A percentile compares a stretch with the other conserved stretches of the same genome.
These are phyloP conservation scores for Chalciporus piperatus DNA, from an alignment of 768 basidiomycete species.

Conservation along the genomic window DNA sequence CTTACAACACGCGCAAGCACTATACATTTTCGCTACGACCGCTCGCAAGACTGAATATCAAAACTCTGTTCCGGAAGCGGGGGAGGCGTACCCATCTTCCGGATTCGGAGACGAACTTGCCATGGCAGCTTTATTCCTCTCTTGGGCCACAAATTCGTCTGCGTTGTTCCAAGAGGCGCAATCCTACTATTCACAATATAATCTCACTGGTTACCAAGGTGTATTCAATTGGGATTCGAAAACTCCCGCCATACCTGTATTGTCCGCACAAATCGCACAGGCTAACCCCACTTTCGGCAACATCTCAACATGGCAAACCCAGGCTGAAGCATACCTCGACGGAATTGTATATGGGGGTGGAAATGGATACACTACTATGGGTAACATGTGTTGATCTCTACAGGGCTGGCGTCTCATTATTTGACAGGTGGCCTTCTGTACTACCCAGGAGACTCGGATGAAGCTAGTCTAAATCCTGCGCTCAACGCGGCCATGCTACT, in stretches of 20 bases:
- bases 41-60: slow-evolving; percentile 65
- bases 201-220: slow-evolving; percentile 47
- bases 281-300: slow-evolving; percentile 57
- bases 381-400: slow-evolving; percentile 35
- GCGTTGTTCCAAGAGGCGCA: slow-evolving; percentile 62
- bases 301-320: slow-evolving; percentile 60
- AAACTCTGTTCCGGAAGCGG: slow-evolving; percentile 62
- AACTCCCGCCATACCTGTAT: slow-evolving; percentile 68
- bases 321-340: slow-evolving; percentile 78
- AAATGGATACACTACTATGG: slow-evolving; percentile 55
- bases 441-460: slow-evolving; percentile 81
- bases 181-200: slow-evolving; percentile 54
- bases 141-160: slow-evolving; percentile 64
- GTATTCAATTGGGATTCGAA: slow-evolving; percentile 92
- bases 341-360: slow-evolving; percentile 56
- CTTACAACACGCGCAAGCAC: slow-evolving; percentile 66
- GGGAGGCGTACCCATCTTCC: slow-evolving; percentile 67
- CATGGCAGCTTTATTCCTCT: slow-evolving; percentile 73
- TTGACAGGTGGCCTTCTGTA: slow-evolving; percentile 71
- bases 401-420: not conserved
- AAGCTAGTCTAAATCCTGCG: slow-evolving; percentile 80
- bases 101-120: slow-evolving; percentile 71
- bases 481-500: slow-evolving; percentile 86
- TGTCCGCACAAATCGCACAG: slow-evolving; percentile 72
- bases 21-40: slow-evolving; percentile 76